A percentile compares a stretch with the other conserved stretches of the same genome.
Evolutionary conservation across 1,284 basidiomycete species (phyloP).

Genomic region (Heterobasidion annosum): DNA sequence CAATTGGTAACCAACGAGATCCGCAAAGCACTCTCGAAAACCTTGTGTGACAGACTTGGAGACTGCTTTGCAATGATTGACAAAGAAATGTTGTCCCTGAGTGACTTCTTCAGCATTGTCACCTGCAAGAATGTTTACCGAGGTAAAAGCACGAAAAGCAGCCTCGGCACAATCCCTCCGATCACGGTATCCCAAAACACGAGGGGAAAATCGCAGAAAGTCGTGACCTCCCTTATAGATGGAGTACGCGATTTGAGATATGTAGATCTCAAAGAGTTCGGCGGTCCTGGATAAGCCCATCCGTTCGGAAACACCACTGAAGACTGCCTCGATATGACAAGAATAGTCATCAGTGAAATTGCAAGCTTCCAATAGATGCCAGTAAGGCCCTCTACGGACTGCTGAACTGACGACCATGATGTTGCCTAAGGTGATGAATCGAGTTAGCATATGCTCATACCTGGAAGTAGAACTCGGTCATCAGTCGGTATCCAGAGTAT

Average conservation of each 20-base stretch:
- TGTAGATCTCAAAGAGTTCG: slow-evolving; percentile 72
- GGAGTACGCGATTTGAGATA: slow-evolving; percentile 67
- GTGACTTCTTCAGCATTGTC: slow-evolving; percentile 16
- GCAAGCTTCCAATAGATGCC: slow-evolving; percentile 75
- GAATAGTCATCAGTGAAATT: slow-evolving; percentile 39
- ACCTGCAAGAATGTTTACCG: slow-evolving; percentile 40
- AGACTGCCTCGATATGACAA: slow-evolving; percentile 54
- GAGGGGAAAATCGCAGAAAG: slow-evolving; percentile 58
- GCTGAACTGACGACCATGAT: slow-evolving; percentile 76
- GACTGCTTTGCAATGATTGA: slow-evolving; percentile 54
- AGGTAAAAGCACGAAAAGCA: slow-evolving; percentile 54
- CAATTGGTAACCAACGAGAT: slow-evolving; percentile 59
- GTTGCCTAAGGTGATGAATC: slow-evolving; percentile 75
- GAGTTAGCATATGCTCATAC: slow-evolving; percentile 73
- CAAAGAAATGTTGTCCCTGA: slow-evolving; percentile 43
- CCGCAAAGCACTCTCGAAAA: slow-evolving; percentile 58
- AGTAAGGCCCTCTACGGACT: slow-evolving; percentile 81
- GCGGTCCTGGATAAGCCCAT: slow-evolving; percentile 64
- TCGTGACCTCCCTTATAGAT: slow-evolving; percentile 39
- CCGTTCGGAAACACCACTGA: slow-evolving; percentile 53
- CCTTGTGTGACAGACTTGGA: slow-evolving; percentile 44
- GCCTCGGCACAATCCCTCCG: slow-evolving; percentile 51
- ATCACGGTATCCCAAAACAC: slow-evolving; percentile 63
- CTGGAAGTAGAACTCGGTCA: slow-evolving; percentile 22
- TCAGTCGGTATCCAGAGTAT: too few relatives aligned